Evolutionary conservation across 805 yeast species (phyloP).

Genomic region (Cyberlindnera suaveolens): DNA sequence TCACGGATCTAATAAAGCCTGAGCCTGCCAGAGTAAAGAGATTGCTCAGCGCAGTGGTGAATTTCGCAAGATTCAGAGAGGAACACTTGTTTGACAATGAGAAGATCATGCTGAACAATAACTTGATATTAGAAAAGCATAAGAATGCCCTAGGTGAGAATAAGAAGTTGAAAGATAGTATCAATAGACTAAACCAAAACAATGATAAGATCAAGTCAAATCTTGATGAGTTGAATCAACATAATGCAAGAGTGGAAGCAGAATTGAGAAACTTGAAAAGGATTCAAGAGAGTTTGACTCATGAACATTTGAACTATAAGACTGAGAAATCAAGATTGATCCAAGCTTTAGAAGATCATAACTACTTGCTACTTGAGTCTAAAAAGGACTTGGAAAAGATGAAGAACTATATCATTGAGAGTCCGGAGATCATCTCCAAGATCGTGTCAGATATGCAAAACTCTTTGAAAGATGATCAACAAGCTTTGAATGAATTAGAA

Average conservation of each 20-base stretch:
- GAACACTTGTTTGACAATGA: conserved; percentile 68
- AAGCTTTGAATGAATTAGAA: conserved; percentile 36
- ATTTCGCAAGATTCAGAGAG: conserved; percentile 80
- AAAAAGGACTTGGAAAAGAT: conserved; percentile 55
- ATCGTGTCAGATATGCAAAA: conserved; percentile 47
- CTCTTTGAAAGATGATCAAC: conserved; percentile 36
- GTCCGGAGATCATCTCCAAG: conserved; percentile 47
- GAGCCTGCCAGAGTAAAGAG: conserved; percentile 61
- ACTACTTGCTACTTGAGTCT: conserved; percentile 48
- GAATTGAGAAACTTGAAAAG: conserved; percentile 56
- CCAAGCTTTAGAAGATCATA: conserved; percentile 54
- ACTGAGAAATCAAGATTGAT: conserved; percentile 52
- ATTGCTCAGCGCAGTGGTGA: conserved; percentile 74
- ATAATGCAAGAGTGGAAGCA: conserved; percentile 51
- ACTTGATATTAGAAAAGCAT: conserved; percentile 39
- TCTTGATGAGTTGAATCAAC: conserved; percentile 38
- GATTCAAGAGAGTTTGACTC: conserved; percentile 54
- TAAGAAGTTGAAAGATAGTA: conserved; percentile 29
- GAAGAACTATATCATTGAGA: conserved; percentile 52
- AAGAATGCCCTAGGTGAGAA: conserved; percentile 38
- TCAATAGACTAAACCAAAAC: conserved; percentile 29
- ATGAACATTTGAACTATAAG: conserved; percentile 60
- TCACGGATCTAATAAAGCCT: conserved; percentile 71
- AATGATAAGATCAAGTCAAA: conserved; percentile 23
- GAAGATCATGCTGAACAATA: conserved; percentile 49